Evolutionary conservation across 2,329 filamentous ascomycete genomes (phyloP), one percentile per base, ranked within the genome.

Genomic region (Phyllosticta citribraziliensis): DNA sequence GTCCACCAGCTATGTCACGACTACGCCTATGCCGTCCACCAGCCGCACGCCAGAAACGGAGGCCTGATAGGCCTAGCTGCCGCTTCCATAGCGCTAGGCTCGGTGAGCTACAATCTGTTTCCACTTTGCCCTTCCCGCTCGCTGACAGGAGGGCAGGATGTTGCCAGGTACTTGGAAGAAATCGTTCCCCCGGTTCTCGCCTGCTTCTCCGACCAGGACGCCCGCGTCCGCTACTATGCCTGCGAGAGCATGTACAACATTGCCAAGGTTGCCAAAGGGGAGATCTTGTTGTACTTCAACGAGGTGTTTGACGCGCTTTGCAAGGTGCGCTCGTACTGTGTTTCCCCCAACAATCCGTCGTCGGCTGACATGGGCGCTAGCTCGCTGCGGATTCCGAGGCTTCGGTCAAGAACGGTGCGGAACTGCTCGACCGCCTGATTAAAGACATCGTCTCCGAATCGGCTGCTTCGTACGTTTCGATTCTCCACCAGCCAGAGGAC

Each of bases 221-320:
- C 94, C 27, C 85, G 94, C 62, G 94, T 97, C 33, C 85, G 94
- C 65, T 99, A 99, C 75, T 99, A 99, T 76, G 94, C 94, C 24
- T 99, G 94, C 76, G 94, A 99, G 79, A 95, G 92, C 74, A 99
- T 99, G 94, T 99, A 99, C 78, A 99, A 99, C 75, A 99, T 99
- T 71, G 92, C 94, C 70, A 99, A 99, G 77, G 94, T 99, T 55
- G 94, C 93, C 63, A 99, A 99, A 76, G 94, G 95, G 47, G 94
- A 99, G 75, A 94, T 99, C 20, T 76, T 99, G 66, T 84, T 95
- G 51, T 99, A 96, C 79, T 99, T 99, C 76, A 99, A 99, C 76
- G 89, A 95, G 69, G 94, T 99, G 65, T 99, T 99, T 71, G 94
- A 99, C 77, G 91, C 94, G 22, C 79, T 99, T 60, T 96, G 92